These are phyloP conservation scores for Blastomyces silverae DNA, from an alignment of 2,329 filamentous ascomycete genomes.

Conservation along the genomic window DNA sequence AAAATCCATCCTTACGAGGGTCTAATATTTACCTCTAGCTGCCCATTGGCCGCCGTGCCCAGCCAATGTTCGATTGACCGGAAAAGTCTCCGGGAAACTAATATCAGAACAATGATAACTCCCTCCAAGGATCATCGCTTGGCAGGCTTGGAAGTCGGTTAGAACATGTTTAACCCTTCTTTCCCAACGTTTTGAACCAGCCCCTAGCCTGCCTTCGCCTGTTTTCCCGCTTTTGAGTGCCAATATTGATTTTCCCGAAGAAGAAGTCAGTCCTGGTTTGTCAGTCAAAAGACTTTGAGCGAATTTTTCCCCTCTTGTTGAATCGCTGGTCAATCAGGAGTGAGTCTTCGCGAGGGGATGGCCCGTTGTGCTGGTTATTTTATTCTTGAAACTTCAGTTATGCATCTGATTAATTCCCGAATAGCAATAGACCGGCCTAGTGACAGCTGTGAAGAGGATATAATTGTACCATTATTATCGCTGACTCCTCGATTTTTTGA, in stretches of 20 bases:
- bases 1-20: not conserved
- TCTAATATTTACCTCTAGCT: too few relatives aligned
- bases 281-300: not conserved
- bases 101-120: not conserved
- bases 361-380: not conserved
- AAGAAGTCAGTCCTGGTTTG: not conserved
- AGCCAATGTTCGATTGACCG: not conserved
- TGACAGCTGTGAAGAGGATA: not conserved
- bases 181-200: too few relatives aligned
- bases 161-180: not conserved
- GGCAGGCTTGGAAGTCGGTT: not conserved
- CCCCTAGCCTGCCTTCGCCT: too few relatives aligned
- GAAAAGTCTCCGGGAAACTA: not conserved
- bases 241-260: too few relatives aligned
- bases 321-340: not conserved
- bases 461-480: not conserved
- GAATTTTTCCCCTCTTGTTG: not conserved
- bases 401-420: not conserved
- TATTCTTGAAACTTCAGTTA: not conserved
- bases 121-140: not conserved
- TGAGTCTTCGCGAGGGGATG: not conserved
- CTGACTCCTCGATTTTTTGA: too few relatives aligned
- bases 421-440: not conserved
- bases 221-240: too few relatives aligned
- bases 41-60: too few relatives aligned